phyloP scores from a whole-genome alignment of 441 rosid genomes.

The Daphne laureola region DNA sequence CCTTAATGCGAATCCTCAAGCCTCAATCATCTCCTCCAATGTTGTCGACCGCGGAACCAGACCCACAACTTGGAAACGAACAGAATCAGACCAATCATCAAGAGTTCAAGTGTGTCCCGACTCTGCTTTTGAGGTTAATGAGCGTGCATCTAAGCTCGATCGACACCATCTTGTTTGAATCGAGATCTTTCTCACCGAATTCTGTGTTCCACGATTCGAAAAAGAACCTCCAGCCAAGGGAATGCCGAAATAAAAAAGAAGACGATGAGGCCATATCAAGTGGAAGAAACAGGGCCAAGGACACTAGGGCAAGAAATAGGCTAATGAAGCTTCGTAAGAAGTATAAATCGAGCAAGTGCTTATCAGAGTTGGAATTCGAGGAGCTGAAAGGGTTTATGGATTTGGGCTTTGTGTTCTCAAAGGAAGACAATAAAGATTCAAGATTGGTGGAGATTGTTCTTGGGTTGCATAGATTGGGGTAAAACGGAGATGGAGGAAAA shows the following conservation, averaged over 20 bases:
- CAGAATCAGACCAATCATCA: constrained; percentile 11
- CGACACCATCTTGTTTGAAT: constrained; percentile 18
- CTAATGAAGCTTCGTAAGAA: constrained; percentile 20
- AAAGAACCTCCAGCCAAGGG: constrained; percentile 45
- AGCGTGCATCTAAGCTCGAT: constrained; percentile 34
- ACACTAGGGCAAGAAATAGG: constrained; percentile 3
- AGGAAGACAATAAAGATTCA: constrained; percentile 57
- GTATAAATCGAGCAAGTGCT: constrained; percentile 26
- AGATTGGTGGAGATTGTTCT: constrained; percentile 68
- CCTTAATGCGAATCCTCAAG: constrained; percentile 33
- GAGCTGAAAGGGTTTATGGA: constrained; percentile 86
- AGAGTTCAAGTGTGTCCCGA: constrained; percentile 22
- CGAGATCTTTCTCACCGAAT: constrained; percentile 30
- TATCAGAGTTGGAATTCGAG: constrained; percentile 57
- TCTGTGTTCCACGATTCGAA: constrained; percentile 30
- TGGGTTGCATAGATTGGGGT: constrained; percentile 52
- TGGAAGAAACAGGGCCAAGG: constrained; percentile 3
- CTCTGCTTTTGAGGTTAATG: constrained; percentile 37
- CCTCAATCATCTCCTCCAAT: constrained; percentile 12
- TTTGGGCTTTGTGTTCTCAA: constrained; percentile 78
- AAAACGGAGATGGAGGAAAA: constrained; percentile 19
- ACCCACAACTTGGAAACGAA: constrained; percentile 18
- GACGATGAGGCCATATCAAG: not conserved
- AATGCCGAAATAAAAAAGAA: constrained; percentile 16
- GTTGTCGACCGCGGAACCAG: constrained; percentile 9